phyloP scores from a whole-genome alignment of 78 protist genomes.

The Cavenderia fasciculata region DNA sequence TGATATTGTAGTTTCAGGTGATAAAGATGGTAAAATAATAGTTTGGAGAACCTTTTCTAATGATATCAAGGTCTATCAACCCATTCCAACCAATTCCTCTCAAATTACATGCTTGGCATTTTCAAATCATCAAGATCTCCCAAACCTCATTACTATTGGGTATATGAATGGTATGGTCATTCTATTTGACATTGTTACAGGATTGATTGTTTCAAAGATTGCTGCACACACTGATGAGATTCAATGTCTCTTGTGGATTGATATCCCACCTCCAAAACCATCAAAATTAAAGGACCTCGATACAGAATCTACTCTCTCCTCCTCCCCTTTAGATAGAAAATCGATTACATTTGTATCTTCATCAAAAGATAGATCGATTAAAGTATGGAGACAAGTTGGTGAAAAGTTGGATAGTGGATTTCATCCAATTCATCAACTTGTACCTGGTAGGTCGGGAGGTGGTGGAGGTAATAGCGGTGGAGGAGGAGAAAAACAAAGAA shows the following conservation, averaged over 20 bases:
- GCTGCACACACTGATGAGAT: constrained; percentile 45
- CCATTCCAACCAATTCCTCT: background rate
- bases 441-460: background rate
- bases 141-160: constrained; percentile 35
- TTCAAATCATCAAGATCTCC: background rate
- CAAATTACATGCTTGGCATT: constrained; percentile 8
- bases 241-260: constrained; percentile 24
- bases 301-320: background rate
- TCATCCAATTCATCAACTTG: background rate
- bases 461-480: background rate
- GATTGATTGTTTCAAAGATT: background rate
- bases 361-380: constrained; percentile 60
- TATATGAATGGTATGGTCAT: constrained; percentile 50
- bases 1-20: constrained; percentile 6
- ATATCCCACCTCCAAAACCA: background rate
- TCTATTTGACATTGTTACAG: constrained; percentile 11
- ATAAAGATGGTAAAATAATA: constrained; percentile 39
- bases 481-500: constrained; percentile 2
- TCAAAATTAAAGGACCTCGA: background rate
- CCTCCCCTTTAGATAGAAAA: background rate
- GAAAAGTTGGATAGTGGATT: constrained; percentile 32
- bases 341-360: constrained; percentile 14
- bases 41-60: constrained; percentile 22
- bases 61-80: background rate
- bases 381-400: constrained; percentile 60